phyloP scores from a whole-genome alignment of 768 basidiomycete genomes.

The Asterophora parasitica region DNA sequence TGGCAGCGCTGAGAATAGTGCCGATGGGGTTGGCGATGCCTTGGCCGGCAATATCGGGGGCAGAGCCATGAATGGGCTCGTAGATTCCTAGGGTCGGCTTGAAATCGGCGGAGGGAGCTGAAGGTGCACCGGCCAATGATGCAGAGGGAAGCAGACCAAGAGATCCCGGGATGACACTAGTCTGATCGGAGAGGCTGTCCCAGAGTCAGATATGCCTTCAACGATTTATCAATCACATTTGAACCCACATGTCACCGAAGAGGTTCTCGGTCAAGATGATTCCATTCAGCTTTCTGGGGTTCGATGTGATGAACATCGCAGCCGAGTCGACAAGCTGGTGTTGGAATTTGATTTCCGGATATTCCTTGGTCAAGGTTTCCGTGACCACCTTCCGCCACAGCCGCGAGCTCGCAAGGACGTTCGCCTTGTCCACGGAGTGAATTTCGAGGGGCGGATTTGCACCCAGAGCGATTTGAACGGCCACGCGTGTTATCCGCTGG shows the following conservation, averaged over 20 bases:
- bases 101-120: slow-evolving; percentile 55
- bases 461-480: slow-evolving; percentile 85
- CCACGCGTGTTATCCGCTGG: slow-evolving; percentile 91
- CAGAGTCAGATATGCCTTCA: slow-evolving; percentile 1
- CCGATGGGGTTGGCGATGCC: slow-evolving; percentile 94
- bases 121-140: slow-evolving; percentile 87
- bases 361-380: slow-evolving; percentile 79
- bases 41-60: slow-evolving; percentile 92
- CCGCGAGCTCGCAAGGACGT: slow-evolving; percentile 91
- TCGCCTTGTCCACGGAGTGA: slow-evolving; percentile 97
- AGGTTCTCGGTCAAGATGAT: slow-evolving; percentile 93
- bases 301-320: slow-evolving; percentile 90
- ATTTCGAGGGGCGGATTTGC: slow-evolving; percentile 81
- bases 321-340: slow-evolving; percentile 96
- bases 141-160: slow-evolving; percentile 95
- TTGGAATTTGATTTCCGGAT: slow-evolving; percentile 80
- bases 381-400: slow-evolving; percentile 93
- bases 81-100: slow-evolving; percentile 86
- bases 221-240: not conserved
- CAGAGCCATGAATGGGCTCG: slow-evolving; percentile 96
- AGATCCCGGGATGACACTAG: slow-evolving; percentile 96
- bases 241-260: slow-evolving; percentile 92
- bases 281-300: slow-evolving; percentile 90
- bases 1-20: slow-evolving; percentile 89
- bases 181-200: slow-evolving; percentile 87